These are phyloP conservation scores for Tripterygium wilfordii DNA, from an alignment of 177 flowering plant species.

Conservation along the genomic window DNA sequence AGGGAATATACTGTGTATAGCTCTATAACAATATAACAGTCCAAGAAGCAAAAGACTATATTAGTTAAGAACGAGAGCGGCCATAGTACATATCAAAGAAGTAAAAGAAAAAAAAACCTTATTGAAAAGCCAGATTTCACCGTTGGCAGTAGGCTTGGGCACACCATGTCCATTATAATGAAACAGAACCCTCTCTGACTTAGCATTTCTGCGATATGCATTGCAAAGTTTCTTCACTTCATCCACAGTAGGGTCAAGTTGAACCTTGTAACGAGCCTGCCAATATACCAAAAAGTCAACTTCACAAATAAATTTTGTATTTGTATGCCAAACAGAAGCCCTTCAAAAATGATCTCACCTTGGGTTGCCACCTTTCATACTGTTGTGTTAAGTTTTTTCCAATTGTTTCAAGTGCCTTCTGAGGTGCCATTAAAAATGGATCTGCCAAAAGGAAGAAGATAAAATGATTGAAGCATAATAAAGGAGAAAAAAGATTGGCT, in stretches of 20 bases:
- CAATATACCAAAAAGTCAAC: conserved; percentile 1
- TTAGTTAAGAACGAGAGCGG: conserved; percentile 1
- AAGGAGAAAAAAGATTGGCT: too few relatives aligned
- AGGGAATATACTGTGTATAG: conserved; percentile 93
- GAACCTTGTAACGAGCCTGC: conserved; percentile 84
- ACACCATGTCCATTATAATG: conserved; percentile 99
- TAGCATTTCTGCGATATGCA: conserved; percentile 81
- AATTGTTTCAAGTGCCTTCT: conserved; percentile 84
- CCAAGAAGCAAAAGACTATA: neutral
- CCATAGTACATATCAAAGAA: neutral
- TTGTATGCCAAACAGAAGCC: neutral
- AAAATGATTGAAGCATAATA: too few relatives aligned
- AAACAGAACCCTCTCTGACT: conserved; percentile 91
- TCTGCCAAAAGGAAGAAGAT: conserved; percentile 36
- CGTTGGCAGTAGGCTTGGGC: conserved; percentile 91
- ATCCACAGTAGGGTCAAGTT: conserved; percentile 93
- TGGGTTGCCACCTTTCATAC: conserved; percentile 98
- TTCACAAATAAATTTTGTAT: neutral
- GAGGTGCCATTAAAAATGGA: conserved; percentile 92
- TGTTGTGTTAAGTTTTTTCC: conserved; percentile 69
- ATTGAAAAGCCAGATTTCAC: conserved; percentile 98
- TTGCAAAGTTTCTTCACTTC: conserved; percentile 92
- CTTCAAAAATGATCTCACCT: conserved; percentile 45
- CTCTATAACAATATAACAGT: conserved; percentile 40
- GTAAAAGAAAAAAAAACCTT: conserved; percentile 49